Conservation (phyloP, 495 filamentous ascomycete species). For the Opeltia flavorubescens region DNA sequence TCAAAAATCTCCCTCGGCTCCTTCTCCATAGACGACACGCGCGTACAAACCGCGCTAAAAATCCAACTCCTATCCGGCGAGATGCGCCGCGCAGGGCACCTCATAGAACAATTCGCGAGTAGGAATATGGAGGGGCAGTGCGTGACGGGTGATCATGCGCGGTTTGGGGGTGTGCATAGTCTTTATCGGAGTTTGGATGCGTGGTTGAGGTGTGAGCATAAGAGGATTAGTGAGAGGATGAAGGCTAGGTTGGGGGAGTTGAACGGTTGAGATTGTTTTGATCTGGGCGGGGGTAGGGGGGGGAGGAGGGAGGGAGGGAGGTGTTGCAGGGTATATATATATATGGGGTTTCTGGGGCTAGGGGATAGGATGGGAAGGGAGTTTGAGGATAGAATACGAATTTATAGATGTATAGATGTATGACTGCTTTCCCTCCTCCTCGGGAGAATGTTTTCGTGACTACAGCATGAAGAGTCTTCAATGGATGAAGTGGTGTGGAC, state of each 20-base stretch:
- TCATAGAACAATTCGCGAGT: slow-evolving; percentile 9
- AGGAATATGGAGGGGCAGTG: background rate
- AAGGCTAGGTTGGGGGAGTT: slow-evolving; percentile 10
- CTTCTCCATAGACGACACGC: slow-evolving; percentile 13
- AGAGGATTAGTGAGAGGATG: slow-evolving; percentile 8
- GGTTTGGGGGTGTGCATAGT: slow-evolving; percentile 3
- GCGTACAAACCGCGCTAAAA: slow-evolving; percentile 12
- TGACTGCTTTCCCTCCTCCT: too few relatives aligned
- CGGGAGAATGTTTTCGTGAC: too few relatives aligned
- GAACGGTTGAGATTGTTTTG: too few relatives aligned
- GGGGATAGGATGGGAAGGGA: too few relatives aligned
- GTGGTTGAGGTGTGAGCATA: slow-evolving; percentile 13
- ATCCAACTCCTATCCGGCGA: slow-evolving; percentile 14
- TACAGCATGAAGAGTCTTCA: too few relatives aligned
- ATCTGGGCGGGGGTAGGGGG: too few relatives aligned
- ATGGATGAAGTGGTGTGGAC: too few relatives aligned
- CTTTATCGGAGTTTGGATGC: slow-evolving; percentile 7
- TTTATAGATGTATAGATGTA: too few relatives aligned
- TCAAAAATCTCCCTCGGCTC: slow-evolving; percentile 13
- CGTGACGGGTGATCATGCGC: background rate
- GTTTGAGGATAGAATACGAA: too few relatives aligned
- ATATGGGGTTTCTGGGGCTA: too few relatives aligned
- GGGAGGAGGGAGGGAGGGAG: too few relatives aligned
- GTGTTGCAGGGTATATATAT: too few relatives aligned
- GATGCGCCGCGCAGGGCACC: slow-evolving; percentile 3